Base-by-base conservation (phyloP, 495 filamentous ascomycete species). In the Trichoderma parareesei region DNA sequence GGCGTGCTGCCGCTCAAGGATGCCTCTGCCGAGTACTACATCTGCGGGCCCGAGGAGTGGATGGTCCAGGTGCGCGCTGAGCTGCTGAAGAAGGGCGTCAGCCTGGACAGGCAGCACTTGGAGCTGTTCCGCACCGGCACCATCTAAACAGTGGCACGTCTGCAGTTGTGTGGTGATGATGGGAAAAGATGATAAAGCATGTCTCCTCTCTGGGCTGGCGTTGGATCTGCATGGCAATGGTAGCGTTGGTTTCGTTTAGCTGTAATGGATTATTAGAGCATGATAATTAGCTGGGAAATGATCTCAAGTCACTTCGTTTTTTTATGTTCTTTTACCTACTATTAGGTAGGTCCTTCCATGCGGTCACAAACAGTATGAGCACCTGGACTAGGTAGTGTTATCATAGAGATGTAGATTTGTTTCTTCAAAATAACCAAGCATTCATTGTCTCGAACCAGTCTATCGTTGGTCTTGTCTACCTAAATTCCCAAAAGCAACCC, bases 21-120 rank as follows among this genome's bases (percentile, higher is more conserved):
- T 68, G 37, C 74, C 6, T 72, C 69, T 40, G 79, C 89, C 1
- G 74, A 85, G 67, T 92, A 90, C 71, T 91, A 82, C 71, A 74
- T 89, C 66, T 92, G 89, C 66, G 89, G 89, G 1, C 89, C 88
- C 0, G 79, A 78, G 60, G 67, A 73, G 40, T 91, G 90, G 76
- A 92, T 91, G 88, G 70, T 76, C 4, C 81, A 82, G 42, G 77
- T 82, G 59, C 72, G 82, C 62, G 69, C 71, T 16, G 78, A 77
- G 64, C 78, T 91, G 59, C 70, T 76, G 64, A 70, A 67, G 0
- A 72, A 71, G 55, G 86, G 87, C 0, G 86, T 90, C 3, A 67
- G 61, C 9, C 68, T 70, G 11, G 80, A 81, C 9, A 78, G 82
- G 62, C 78, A 90, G 42, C 80, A 88, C 70, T 82, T 88, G 71